Conservation (phyloP, 306 rosid species). For the Prunus fruticosa region DNA sequence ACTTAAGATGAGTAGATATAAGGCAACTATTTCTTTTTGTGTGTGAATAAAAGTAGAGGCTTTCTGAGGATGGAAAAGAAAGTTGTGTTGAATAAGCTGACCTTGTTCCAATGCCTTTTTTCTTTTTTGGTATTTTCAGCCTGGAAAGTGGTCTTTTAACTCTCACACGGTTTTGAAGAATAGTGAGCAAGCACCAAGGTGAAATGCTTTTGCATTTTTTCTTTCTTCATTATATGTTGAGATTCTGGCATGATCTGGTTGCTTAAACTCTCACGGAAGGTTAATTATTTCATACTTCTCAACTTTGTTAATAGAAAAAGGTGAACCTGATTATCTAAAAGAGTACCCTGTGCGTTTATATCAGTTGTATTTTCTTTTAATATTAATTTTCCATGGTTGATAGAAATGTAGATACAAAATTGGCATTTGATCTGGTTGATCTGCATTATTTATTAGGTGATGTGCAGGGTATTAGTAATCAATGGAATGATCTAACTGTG, state of each 20-base stretch:
- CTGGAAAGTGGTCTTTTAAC: conserved; percentile 84
- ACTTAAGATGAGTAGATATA: conserved; percentile 3
- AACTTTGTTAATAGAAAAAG: background rate
- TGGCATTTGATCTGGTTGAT: background rate
- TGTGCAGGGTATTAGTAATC: background rate
- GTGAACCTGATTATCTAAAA: background rate
- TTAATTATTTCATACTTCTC: background rate
- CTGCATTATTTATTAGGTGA: background rate
- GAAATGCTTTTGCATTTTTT: conserved; percentile 17
- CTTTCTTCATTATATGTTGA: background rate
- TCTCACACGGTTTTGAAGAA: conserved; percentile 87
- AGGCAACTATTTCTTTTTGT: too few species aligned
- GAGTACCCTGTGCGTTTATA: background rate
- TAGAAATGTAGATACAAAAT: background rate
- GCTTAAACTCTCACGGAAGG: background rate
- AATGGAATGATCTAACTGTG: background rate
- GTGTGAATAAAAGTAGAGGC: background rate
- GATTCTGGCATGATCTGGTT: background rate
- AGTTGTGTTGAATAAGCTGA: conserved; percentile 11
- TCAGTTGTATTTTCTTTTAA: background rate
- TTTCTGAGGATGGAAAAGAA: background rate
- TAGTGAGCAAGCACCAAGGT: conserved; percentile 93
- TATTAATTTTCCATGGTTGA: background rate
- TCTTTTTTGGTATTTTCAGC: conserved; percentile 42
- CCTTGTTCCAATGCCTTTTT: conserved; percentile 14